Conservation (phyloP, 306 rosid genomes). For the Delonix regia region DNA sequence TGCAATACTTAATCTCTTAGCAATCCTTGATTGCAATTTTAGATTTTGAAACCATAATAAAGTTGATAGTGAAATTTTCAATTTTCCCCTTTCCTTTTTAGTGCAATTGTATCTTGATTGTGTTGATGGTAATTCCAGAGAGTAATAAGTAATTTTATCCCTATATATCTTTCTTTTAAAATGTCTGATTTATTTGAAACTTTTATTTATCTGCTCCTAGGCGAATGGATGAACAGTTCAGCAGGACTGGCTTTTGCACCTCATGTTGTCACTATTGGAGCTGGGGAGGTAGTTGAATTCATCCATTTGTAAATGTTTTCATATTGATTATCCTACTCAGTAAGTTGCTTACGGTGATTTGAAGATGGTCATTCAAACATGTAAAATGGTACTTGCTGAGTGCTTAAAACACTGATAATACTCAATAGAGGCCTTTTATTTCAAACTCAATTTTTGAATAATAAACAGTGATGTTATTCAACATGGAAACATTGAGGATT, state of each 20-base stretch:
- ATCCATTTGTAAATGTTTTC: constrained; percentile 4
- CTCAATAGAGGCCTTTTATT: not conserved
- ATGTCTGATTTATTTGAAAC: constrained; percentile 19
- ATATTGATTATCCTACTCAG: not conserved
- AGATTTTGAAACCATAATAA: constrained; percentile 5
- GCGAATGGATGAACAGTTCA: constrained; percentile 98
- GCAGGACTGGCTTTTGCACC: constrained; percentile 97
- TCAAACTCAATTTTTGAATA: not conserved
- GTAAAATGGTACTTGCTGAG: constrained; percentile 11
- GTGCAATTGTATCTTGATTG: not conserved
- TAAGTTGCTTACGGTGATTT: not conserved
- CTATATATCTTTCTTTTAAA: constrained; percentile 18
- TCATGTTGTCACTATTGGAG: constrained; percentile 78
- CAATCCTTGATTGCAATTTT: not conserved
- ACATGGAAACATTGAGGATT: not conserved
- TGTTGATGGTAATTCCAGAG: constrained; percentile 2
- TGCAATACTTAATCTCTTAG: constrained; percentile 10
- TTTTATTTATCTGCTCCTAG: constrained; percentile 45
- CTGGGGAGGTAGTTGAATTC: constrained; percentile 71
- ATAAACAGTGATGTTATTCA: not conserved
- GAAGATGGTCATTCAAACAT: not conserved
- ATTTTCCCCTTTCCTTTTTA: not conserved
- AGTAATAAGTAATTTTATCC: constrained; percentile 9
- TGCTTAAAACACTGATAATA: not conserved
- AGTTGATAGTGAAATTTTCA: not conserved